These are phyloP conservation scores for Plasmodium falciparum DNA, from an alignment of 169 alveolate genomes.

Conservation along the genomic window DNA sequence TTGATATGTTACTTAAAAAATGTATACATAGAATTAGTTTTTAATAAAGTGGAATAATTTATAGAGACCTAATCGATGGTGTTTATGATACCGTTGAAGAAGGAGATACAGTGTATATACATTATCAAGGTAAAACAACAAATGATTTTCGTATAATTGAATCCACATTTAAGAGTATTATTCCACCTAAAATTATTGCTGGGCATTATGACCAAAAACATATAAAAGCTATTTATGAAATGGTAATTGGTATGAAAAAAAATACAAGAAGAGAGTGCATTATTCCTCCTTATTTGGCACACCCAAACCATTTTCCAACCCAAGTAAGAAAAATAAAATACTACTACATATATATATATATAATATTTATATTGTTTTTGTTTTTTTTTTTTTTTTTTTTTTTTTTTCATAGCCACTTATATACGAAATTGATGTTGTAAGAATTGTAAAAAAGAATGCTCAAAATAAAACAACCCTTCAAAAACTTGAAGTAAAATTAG, in stretches of 20 bases:
- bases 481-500: constrained; percentile 12
- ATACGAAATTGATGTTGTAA: constrained; percentile 70
- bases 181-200: constrained; percentile 70
- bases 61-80: constrained; percentile 67
- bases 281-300: constrained; percentile 64
- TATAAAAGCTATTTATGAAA: constrained; percentile 70
- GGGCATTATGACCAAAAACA: constrained; percentile 63
- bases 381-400: constrained; percentile 3
- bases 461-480: constrained; percentile 20
- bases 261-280: constrained; percentile 71
- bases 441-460: constrained; percentile 29
- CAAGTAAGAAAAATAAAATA: constrained; percentile 50
- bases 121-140: constrained; percentile 77
- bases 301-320: constrained; percentile 63
- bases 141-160: constrained; percentile 74
- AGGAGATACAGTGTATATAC: constrained; percentile 69
- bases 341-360: background rate
- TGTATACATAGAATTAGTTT: background rate
- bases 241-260: constrained; percentile 72
- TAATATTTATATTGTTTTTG: background rate
- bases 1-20: background rate
- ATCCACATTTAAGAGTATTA: constrained; percentile 51
- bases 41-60: constrained; percentile 55
- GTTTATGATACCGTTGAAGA: constrained; percentile 70
- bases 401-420: constrained; percentile 49